A percentile compares a stretch with the other conserved stretches of the same genome.
These are phyloP conservation scores for Fusarium paranaense DNA, from an alignment of 2,329 filamentous ascomycete genomes.

Conservation along the genomic window DNA sequence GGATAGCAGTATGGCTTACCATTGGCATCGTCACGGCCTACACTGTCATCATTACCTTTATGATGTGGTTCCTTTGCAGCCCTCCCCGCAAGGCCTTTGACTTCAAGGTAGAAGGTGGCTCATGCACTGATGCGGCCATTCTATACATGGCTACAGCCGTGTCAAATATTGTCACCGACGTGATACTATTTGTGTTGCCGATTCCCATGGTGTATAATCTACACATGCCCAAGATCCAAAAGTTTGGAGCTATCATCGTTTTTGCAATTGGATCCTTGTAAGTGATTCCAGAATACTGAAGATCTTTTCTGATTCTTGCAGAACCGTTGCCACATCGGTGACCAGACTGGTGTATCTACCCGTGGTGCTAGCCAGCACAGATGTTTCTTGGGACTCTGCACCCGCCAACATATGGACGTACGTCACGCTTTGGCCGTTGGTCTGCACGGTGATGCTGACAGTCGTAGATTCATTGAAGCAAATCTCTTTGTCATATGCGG, in stretches of 20 bases:
- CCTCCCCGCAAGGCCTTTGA: conserved; percentile 42
- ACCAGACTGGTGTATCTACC: conserved; percentile 45
- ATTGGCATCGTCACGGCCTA: conserved; percentile 48
- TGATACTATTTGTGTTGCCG: conserved; percentile 59
- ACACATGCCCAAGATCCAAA: conserved; percentile 58
- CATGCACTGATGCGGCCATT: conserved; percentile 57
- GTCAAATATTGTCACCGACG: conserved; percentile 59
- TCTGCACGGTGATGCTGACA: background rate
- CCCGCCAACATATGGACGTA: conserved; percentile 46
- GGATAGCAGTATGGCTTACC: conserved; percentile 43
- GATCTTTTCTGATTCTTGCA: background rate
- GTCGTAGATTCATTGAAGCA: conserved; percentile 49
- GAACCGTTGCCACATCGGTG: conserved; percentile 48
- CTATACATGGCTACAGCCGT: conserved; percentile 62
- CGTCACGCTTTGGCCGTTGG: background rate
- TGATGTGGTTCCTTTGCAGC: conserved; percentile 41
- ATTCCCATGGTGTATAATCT: conserved; percentile 58
- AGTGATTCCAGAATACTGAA: background rate
- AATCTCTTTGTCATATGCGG: conserved; percentile 56
- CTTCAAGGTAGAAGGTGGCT: conserved; percentile 38
- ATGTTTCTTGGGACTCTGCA: conserved; percentile 47
- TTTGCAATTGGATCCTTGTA: conserved; percentile 55
- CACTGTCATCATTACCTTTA: conserved; percentile 41
- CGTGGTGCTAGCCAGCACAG: conserved; percentile 37
- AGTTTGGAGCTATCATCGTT: conserved; percentile 55